Percentiles rank a stretch among this genome's conserved stretches.
Evolutionary conservation across 192 early-diverging fungal genomes (phyloP).

Genomic region (Linnemannia exigua): DNA sequence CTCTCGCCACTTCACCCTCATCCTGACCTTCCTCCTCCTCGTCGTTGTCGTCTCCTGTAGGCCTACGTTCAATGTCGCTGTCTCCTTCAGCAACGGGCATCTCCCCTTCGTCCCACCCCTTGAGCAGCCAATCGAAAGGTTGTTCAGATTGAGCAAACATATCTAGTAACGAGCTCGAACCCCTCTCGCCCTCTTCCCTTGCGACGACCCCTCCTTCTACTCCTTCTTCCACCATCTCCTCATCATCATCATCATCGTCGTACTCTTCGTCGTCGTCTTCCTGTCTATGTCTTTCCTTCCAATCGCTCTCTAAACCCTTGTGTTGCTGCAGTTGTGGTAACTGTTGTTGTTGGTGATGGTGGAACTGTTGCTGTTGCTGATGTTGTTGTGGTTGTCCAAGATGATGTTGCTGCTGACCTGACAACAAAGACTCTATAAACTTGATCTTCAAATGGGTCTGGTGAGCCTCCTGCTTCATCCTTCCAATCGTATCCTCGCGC

Average conservation of each 20-base stretch:
- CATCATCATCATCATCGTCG: not conserved
- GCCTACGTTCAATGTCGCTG: not conserved
- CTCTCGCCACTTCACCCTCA: slow-evolving; percentile 11
- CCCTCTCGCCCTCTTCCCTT: not conserved
- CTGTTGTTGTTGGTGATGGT: not conserved
- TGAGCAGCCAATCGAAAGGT: not conserved
- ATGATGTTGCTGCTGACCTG: slow-evolving; percentile 2
- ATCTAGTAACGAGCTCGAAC: not conserved
- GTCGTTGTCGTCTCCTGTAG: not conserved
- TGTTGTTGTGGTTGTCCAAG: not conserved
- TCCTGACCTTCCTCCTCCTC: slow-evolving; percentile 23
- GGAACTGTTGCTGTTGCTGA: not conserved
- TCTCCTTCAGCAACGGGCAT: not conserved
- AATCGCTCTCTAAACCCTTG: not conserved
- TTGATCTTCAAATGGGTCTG: slow-evolving; percentile 30
- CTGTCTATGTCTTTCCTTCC: not conserved
- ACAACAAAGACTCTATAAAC: slow-evolving; percentile 37
- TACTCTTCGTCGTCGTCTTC: not conserved
- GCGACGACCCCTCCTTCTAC: not conserved
- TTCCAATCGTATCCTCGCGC: slow-evolving; percentile 27
- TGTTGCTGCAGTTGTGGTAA: not conserved
- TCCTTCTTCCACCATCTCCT: not conserved
- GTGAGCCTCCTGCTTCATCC: slow-evolving; percentile 21
- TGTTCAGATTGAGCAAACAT: not conserved
- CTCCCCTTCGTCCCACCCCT: slow-evolving; percentile 9